Conservation (phyloP, 495 filamentous ascomycete species). For the Lasiosphaeris hirsuta region DNA sequence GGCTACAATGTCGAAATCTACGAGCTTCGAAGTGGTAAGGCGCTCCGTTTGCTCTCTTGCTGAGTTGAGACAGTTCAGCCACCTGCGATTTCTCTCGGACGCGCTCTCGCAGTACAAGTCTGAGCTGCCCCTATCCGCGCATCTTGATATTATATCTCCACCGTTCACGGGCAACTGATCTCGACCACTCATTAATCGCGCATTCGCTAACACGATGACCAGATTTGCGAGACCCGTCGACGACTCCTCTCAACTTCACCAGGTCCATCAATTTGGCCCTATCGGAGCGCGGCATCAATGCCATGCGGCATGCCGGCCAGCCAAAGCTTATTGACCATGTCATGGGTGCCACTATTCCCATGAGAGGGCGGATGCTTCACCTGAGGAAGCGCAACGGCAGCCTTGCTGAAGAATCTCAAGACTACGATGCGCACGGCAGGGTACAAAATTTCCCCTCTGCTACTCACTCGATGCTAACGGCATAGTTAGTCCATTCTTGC, state of each 20-base stretch:
- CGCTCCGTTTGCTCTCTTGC: not conserved
- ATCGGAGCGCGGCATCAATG: slow-evolving; percentile 90
- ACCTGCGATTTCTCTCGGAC: too few species aligned
- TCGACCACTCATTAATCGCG: not conserved
- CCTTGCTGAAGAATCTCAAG: slow-evolving; percentile 73
- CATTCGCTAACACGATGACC: slow-evolving; percentile 7
- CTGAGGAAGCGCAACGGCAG: slow-evolving; percentile 59
- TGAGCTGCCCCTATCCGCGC: too few species aligned
- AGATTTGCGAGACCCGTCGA: slow-evolving; percentile 85
- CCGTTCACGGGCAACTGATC: not conserved
- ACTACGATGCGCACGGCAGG: slow-evolving; percentile 85
- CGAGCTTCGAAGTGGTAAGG: slow-evolving; percentile 84
- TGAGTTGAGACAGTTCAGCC: too few species aligned
- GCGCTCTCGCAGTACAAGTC: too few species aligned
- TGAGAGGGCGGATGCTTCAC: slow-evolving; percentile 98
- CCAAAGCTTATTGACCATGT: slow-evolving; percentile 68
- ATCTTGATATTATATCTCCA: not conserved
- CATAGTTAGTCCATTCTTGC: slow-evolving; percentile 50
- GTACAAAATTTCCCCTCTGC: slow-evolving; percentile 45
- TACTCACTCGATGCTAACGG: slow-evolving; percentile 2
- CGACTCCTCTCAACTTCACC: slow-evolving; percentile 88
- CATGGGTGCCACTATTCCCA: slow-evolving; percentile 75
- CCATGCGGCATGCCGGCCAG: slow-evolving; percentile 65
- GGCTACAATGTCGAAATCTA: slow-evolving; percentile 92
- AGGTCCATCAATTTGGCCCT: slow-evolving; percentile 96